These are phyloP conservation scores for Hirschfeldia incana DNA, from an alignment of 345 rosid species.

Conservation along the genomic window DNA sequence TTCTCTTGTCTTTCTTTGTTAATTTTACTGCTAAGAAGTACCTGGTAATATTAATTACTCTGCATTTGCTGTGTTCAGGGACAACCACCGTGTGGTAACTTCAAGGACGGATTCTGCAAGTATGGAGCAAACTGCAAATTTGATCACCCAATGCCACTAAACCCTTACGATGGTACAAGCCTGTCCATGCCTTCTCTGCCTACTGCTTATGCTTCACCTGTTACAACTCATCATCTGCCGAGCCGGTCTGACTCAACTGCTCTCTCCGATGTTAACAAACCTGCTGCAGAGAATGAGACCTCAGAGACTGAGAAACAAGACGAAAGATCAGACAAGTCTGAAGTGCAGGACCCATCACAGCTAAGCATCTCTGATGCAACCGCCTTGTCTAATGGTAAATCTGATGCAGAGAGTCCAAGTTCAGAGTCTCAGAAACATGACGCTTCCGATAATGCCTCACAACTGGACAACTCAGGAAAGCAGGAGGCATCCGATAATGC, in stretches of 20 bases:
- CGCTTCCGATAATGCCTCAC: not conserved
- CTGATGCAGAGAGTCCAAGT: constrained; percentile 18
- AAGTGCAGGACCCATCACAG: constrained; percentile 31
- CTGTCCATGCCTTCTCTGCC: constrained; percentile 46
- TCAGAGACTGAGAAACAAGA: constrained; percentile 31
- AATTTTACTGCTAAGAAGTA: not conserved
- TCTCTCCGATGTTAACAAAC: constrained; percentile 27
- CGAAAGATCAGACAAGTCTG: constrained; percentile 5
- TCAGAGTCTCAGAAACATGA: constrained; percentile 23
- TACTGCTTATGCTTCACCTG: constrained; percentile 32
- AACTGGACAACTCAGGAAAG: constrained; percentile 17
- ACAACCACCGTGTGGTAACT: constrained; percentile 64
- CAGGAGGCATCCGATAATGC: constrained; percentile 22
- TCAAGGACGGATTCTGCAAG: constrained; percentile 67
- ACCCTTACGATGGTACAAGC: constrained; percentile 44
- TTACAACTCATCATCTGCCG: constrained; percentile 45
- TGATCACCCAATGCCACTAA: constrained; percentile 62
- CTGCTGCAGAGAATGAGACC: constrained; percentile 16
- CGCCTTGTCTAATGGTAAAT: constrained; percentile 22
- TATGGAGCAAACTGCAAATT: constrained; percentile 70
- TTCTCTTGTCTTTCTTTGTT: constrained; percentile 2
- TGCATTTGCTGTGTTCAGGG: constrained; percentile 52
- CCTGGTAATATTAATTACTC: not conserved
- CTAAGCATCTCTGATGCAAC: constrained; percentile 1
- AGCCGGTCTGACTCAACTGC: not conserved